A percentile compares a stretch with the other conserved stretches of the same genome.
Conservation (phyloP, 1,284 basidiomycete genomes). For the Cryptococcus sp. region DNA sequence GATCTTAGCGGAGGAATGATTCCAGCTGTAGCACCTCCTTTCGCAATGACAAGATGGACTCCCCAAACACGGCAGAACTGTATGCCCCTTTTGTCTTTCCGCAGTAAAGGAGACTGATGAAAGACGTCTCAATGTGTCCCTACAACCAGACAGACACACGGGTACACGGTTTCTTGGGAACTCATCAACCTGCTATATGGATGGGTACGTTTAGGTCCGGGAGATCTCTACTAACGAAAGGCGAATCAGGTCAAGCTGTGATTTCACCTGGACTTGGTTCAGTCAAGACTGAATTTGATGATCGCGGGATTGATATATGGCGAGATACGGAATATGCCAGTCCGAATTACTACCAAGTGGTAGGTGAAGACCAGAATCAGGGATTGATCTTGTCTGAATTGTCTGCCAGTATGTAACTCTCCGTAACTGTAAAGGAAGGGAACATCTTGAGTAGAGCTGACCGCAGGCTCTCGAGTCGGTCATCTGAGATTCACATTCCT, state of each 20-base stretch:
- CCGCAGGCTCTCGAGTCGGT: conserved; percentile 66
- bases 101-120: not conserved
- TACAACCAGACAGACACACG: conserved; percentile 65
- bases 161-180: conserved; percentile 65
- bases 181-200: conserved; percentile 83
- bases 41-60: conserved; percentile 73
- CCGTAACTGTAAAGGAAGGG: no score
- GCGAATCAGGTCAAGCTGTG: conserved; percentile 63
- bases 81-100: conserved; percentile 9
- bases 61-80: conserved; percentile 42
- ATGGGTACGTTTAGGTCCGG: conserved; percentile 57
- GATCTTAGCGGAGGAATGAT: conserved; percentile 51
- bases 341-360: conserved; percentile 64
- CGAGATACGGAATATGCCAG: conserved; percentile 60
- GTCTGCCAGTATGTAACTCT: conserved; percentile 59
- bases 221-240: conserved; percentile 8
- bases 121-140: conserved; percentile 65
- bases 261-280: conserved; percentile 60
- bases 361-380: conserved; percentile 55
- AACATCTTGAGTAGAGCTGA: no score
- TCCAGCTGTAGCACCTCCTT: conserved; percentile 59
- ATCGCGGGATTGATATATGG: conserved; percentile 59
- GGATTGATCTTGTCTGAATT: conserved; percentile 61
- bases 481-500: conserved; percentile 70
- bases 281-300: conserved; percentile 57